A percentile compares a stretch with the other conserved stretches of the same genome.
These are phyloP conservation scores for Volutella citrinella DNA, from an alignment of 2,329 filamentous ascomycete genomes.

Conservation along the genomic window DNA sequence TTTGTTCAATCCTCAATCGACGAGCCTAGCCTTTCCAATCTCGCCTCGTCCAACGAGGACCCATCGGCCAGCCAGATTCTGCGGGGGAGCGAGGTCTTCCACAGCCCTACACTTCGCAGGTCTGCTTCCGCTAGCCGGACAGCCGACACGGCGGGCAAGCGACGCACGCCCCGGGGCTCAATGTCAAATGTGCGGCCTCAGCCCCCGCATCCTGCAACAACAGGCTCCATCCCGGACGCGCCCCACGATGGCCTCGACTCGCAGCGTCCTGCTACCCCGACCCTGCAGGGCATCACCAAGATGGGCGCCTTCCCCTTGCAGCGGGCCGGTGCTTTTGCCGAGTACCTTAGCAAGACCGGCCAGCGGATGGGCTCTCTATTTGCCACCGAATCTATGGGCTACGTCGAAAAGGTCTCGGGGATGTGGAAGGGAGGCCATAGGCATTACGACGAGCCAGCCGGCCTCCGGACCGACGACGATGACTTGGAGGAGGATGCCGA, in stretches of 20 bases:
- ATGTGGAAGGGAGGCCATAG: conserved; percentile 93
- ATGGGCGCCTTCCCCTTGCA: conserved; percentile 77
- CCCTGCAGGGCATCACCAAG: conserved; percentile 51
- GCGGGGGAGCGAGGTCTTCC: conserved; percentile 82
- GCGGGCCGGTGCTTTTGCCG: conserved; percentile 77
- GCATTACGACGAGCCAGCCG: conserved; percentile 71
- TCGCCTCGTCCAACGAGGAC: conserved; percentile 69
- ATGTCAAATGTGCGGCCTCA: conserved; percentile 9
- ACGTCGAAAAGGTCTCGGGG: conserved; percentile 92
- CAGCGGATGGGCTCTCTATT: conserved; percentile 79
- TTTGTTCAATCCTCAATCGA: conserved; percentile 70
- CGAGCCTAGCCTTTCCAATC: conserved; percentile 69
- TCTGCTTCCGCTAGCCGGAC: conserved; percentile 40
- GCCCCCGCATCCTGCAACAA: conserved; percentile 35
- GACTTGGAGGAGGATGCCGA: conserved; percentile 57
- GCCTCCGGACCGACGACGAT: conserved; percentile 53
- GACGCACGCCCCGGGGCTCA: conserved; percentile 15
- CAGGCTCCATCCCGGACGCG: conserved; percentile 30
- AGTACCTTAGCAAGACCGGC: conserved; percentile 75
- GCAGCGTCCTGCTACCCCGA: conserved; percentile 34
- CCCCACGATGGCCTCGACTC: conserved; percentile 11
- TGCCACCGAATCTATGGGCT: conserved; percentile 90
- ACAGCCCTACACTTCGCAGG: conserved; percentile 66
- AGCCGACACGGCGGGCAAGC: conserved; percentile 8
- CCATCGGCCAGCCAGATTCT: conserved; percentile 91